phyloP scores from a whole-genome alignment of 768 basidiomycete genomes.

The Boletus bicolor region DNA sequence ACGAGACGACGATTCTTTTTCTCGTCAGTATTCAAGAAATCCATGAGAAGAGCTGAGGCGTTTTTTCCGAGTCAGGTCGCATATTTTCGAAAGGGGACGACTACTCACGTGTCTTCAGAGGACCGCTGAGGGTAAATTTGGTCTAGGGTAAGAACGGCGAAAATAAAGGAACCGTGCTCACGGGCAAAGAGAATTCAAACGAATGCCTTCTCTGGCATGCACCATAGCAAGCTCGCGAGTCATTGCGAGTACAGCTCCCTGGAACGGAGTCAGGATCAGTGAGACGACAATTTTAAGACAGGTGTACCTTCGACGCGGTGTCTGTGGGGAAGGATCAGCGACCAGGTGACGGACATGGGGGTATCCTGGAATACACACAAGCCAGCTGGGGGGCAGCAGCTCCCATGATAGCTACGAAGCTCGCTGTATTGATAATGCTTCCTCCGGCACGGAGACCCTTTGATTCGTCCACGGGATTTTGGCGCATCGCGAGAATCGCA shows the following conservation, averaged over 20 bases:
- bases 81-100: neutral
- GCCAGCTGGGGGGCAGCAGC: conserved; percentile 99
- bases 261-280: conserved; percentile 11
- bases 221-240: conserved; percentile 97
- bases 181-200: conserved; percentile 96
- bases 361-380: conserved; percentile 45
- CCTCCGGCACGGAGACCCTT: conserved; percentile 81
- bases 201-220: conserved; percentile 95
- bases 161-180: conserved; percentile 39
- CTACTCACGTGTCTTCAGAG: conserved; percentile 85
- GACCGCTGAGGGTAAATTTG: conserved; percentile 56
- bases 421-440: conserved; percentile 97
- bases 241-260: conserved; percentile 98
- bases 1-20: conserved; percentile 89
- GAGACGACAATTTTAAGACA: neutral
- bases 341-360: neutral
- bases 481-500: conserved; percentile 93
- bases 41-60: conserved; percentile 86
- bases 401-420: conserved; percentile 93
- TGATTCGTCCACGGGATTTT: conserved; percentile 79
- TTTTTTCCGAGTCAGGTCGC: neutral
- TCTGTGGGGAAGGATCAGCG: conserved; percentile 44
- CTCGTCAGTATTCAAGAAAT: conserved; percentile 95
- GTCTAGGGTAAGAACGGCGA: conserved; percentile 1
- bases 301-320: conserved; percentile 83